Conservation (phyloP, 208 protist species). For the Phytomonas sp. region DNA sequence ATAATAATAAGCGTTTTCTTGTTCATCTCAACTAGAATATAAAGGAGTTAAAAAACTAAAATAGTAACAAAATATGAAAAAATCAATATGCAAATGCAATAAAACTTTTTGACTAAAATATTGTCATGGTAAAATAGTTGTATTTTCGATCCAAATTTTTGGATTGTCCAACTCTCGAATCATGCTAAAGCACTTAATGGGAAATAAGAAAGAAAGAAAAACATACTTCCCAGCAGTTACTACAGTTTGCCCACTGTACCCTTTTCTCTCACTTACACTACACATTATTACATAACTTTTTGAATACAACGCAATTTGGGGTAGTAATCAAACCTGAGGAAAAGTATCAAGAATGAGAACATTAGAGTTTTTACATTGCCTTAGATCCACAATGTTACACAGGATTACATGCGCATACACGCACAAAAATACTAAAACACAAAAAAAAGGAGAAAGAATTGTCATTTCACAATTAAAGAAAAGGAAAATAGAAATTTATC, state of each 20-base stretch:
- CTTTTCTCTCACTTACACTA: neutral
- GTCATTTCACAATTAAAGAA: constrained; percentile 5
- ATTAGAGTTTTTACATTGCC: neutral
- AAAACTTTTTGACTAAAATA: constrained; percentile 6
- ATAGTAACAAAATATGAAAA: constrained; percentile 9
- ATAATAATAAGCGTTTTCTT: constrained; percentile 7
- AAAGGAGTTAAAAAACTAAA: constrained; percentile 8
- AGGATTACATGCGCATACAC: constrained; percentile 1
- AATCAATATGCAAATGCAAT: constrained; percentile 5
- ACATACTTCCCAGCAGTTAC: constrained; percentile 1
- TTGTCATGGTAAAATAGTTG: constrained; percentile 2
- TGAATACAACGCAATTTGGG: neutral
- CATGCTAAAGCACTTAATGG: neutral
- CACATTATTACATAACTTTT: neutral
- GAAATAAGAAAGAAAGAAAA: constrained; percentile 12
- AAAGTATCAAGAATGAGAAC: neutral
- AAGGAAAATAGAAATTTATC: constrained; percentile 11
- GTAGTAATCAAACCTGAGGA: neutral
- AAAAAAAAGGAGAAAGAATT: constrained; percentile 3
- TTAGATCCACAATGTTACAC: neutral
- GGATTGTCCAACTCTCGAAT: neutral
- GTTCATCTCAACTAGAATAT: neutral
- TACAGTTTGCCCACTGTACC: neutral
- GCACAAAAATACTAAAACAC: neutral
- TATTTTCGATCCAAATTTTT: neutral